A percentile compares a stretch with the other conserved stretches of the same genome.
These are phyloP conservation scores for Microsporum ferrugineum DNA, from an alignment of 2,329 filamentous ascomycete species.

Conservation along the genomic window DNA sequence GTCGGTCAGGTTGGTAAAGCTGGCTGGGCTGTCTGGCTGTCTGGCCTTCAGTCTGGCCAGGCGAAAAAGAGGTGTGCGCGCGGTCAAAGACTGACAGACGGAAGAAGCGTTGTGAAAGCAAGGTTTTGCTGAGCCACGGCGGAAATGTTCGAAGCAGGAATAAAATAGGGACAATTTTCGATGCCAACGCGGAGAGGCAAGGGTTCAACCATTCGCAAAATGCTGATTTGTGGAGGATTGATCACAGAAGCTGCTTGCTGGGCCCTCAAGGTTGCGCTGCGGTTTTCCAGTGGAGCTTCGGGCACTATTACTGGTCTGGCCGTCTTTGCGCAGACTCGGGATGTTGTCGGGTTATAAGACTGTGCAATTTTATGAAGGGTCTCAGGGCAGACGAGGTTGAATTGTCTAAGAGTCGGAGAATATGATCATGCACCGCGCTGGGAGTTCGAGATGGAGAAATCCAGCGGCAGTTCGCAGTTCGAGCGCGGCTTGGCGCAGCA, in stretches of 20 bases:
- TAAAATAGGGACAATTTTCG: conserved; percentile 1
- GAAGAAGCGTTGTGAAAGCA: conserved; percentile 3
- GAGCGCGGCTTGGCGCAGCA: conserved; percentile 3
- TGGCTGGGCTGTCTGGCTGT: background rate
- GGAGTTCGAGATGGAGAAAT: conserved; percentile 4
- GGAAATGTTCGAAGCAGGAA: conserved; percentile 1
- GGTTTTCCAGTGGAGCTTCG: background rate
- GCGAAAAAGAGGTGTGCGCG: background rate
- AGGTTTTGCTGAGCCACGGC: conserved; percentile 2
- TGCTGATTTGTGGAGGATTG: conserved; percentile 4
- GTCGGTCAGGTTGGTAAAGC: background rate
- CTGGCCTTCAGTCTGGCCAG: background rate
- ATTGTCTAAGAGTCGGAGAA: conserved; percentile 1
- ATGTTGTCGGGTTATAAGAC: background rate
- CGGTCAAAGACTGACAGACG: background rate
- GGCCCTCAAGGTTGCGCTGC: conserved; percentile 1
- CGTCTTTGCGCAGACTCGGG: background rate
- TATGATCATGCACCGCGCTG: background rate
- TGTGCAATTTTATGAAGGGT: background rate
- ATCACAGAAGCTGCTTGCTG: conserved; percentile 3
- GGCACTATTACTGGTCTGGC: background rate
- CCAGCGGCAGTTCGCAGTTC: conserved; percentile 1
- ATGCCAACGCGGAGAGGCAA: conserved; percentile 6
- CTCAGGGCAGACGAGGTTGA: background rate
- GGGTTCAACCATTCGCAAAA: conserved; percentile 2